These are phyloP conservation scores for Miamiensis avidus DNA, from an alignment of 169 alveolate genomes.

Conservation along the genomic window DNA sequence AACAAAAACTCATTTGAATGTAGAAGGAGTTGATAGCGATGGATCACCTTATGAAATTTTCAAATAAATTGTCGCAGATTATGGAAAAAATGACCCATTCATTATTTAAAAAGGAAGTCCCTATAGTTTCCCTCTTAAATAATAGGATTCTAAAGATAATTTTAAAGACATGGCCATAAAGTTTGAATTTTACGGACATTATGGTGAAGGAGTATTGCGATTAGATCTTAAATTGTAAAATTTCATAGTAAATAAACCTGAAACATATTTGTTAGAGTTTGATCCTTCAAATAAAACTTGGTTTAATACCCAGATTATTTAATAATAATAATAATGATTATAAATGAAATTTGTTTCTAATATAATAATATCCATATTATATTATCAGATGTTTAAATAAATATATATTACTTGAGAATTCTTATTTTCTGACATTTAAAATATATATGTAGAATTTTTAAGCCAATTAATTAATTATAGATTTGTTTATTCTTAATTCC, in stretches of 20 bases:
- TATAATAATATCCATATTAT: no score
- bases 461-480: no score
- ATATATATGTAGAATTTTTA: no score
- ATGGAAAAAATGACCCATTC: conserved; percentile 1
- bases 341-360: no score
- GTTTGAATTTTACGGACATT: conserved; percentile 6
- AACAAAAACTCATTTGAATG: neutral
- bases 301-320: no score
- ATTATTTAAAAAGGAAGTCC: neutral
- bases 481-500: no score
- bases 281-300: neutral
- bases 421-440: no score
- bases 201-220: conserved; percentile 6
- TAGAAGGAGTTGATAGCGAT: neutral
- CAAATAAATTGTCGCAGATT: conserved; percentile 3
- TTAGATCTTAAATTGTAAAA: conserved; percentile 4
- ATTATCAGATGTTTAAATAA: no score
- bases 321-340: no score
- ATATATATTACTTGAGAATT: no score
- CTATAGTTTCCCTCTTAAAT: neutral
- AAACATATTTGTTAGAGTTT: neutral
- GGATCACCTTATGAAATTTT: conserved; percentile 12
- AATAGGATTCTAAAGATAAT: neutral
- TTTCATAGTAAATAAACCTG: neutral
- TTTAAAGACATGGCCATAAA: no score